Evolutionary conservation across 106 monocot genomes (phyloP).

Genomic region (Apostasia shenzhenica): DNA sequence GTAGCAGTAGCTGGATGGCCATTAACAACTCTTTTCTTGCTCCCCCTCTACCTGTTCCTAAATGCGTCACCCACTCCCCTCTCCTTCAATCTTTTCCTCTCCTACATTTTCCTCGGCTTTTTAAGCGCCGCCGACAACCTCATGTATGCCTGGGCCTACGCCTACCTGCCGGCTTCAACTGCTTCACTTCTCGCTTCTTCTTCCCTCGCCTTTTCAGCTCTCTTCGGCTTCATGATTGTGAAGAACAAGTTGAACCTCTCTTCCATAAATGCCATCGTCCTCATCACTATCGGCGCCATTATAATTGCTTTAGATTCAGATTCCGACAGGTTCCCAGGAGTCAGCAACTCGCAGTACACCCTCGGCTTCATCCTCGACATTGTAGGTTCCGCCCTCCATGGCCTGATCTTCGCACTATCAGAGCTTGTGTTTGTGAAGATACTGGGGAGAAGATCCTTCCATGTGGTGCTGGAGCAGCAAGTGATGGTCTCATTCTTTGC

Average conservation of each 20-base stretch:
- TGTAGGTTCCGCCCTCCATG: constrained; percentile 88
- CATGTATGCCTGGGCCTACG: constrained; percentile 89
- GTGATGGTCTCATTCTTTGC: constrained; percentile 77
- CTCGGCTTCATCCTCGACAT: constrained; percentile 71
- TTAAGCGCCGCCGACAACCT: constrained; percentile 86
- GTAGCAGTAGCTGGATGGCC: constrained; percentile 96
- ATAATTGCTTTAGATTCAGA: constrained; percentile 74
- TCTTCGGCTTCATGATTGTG: constrained; percentile 72
- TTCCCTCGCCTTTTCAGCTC: constrained; percentile 65
- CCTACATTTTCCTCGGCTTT: constrained; percentile 68
- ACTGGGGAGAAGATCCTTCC: constrained; percentile 72
- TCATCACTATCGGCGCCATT: constrained; percentile 61
- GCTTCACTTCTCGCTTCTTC: constrained; percentile 81
- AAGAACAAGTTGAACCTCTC: constrained; percentile 71
- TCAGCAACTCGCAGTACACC: constrained; percentile 53
- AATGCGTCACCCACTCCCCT: constrained; percentile 50
- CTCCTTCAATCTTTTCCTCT: constrained; percentile 46
- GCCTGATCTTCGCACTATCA: constrained; percentile 91
- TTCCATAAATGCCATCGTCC: constrained; percentile 64
- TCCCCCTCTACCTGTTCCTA: constrained; percentile 46
- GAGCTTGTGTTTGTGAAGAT: constrained; percentile 71
- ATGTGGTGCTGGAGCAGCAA: constrained; percentile 89
- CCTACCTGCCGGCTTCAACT: constrained; percentile 85
- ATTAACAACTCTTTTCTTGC: constrained; percentile 42
- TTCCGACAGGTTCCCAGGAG: constrained; percentile 63